Evolutionary conservation across 257 asterid genomes (phyloP).

Genomic region (Pogostemon cablin): DNA sequence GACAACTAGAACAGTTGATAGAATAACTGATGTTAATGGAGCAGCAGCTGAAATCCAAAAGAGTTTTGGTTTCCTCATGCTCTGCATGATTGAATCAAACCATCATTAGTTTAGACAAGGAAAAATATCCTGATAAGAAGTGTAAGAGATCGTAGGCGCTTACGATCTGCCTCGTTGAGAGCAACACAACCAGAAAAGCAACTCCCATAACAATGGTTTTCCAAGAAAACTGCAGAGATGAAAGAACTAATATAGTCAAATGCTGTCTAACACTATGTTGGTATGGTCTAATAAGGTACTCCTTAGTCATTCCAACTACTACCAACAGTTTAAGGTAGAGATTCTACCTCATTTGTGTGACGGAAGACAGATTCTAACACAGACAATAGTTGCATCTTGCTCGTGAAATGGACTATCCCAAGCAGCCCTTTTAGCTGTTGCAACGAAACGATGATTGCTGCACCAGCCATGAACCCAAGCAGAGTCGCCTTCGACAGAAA

Average conservation of each 20-base stretch:
- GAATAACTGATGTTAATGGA: conserved; percentile 75
- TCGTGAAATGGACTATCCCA: conserved; percentile 85
- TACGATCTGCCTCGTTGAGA: conserved; percentile 68
- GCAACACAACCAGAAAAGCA: conserved; percentile 57
- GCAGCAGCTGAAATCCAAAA: conserved; percentile 93
- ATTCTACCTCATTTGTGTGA: conserved; percentile 62
- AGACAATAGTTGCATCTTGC: conserved; percentile 78
- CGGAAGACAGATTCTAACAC: conserved; percentile 74
- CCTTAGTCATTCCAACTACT: not conserved
- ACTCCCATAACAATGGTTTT: conserved; percentile 77
- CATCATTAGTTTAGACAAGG: too few species aligned
- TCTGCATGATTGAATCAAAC: conserved; percentile 42
- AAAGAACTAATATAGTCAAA: conserved; percentile 21
- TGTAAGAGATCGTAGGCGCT: conserved; percentile 28
- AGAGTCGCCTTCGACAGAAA: conserved; percentile 95
- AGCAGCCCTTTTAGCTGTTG: conserved; percentile 88
- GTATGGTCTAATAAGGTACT: not conserved
- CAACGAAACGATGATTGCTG: conserved; percentile 84
- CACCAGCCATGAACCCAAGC: conserved; percentile 94
- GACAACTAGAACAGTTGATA: conserved; percentile 68
- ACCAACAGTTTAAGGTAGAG: not conserved
- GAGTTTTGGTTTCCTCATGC: conserved; percentile 67
- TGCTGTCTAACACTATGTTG: not conserved
- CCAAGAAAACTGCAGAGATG: conserved; percentile 81
- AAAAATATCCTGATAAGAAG: not conserved